Base-by-base conservation (phyloP, 202 grass and related monocot species). In the Saccharum hybrid region DNA sequence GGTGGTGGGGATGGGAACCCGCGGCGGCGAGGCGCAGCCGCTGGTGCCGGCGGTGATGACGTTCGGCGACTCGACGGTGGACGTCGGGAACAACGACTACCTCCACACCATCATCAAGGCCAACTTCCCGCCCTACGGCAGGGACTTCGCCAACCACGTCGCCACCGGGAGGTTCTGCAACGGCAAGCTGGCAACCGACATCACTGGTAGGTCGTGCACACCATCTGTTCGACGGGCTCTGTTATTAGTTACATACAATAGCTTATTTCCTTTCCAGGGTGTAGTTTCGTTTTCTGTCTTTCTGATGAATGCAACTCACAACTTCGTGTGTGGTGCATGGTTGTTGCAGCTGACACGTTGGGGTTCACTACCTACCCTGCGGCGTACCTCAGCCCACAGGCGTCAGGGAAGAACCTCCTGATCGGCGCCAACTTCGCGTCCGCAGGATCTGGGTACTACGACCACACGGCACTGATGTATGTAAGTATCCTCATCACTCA, bases 101-200 rank as follows among this genome's bases (percentile, higher is more conserved):
- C 79, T 99, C 54, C 41, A 85, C 46, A 96, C 96, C 34, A 31
- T 96, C 66, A 90, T 96, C 81, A 99, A 90, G 79, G 96, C 96
- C 0, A 69, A 99, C 76, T 99, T 82, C 66, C 96, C 96, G 4
- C 96, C 96, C 52, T 99, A 99, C 52, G 96, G 96, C 26, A 80
- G 96, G 79, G 96, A 99, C 85, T 99, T 94, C 89, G 54, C 72
- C 78, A 91, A 96, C 86, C 89, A 66, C 34, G 86, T 52, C 48
- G 71, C 96, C 10, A 99, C 96, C 0, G 96, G 96, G 48, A 93
- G 96, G 86, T 99, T 99, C 84, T 99, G 96, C 89, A 99, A 99
- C 28, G 96, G 96, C 43, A 93, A 87, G 81, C 83, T 99, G 11
- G 96, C 96, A 0, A 99, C 96, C 34, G 96, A 99, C 30, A 86